Evolutionary conservation across 495 filamentous ascomycete species (phyloP).

Genomic region (Penicillium cinerascens): DNA sequence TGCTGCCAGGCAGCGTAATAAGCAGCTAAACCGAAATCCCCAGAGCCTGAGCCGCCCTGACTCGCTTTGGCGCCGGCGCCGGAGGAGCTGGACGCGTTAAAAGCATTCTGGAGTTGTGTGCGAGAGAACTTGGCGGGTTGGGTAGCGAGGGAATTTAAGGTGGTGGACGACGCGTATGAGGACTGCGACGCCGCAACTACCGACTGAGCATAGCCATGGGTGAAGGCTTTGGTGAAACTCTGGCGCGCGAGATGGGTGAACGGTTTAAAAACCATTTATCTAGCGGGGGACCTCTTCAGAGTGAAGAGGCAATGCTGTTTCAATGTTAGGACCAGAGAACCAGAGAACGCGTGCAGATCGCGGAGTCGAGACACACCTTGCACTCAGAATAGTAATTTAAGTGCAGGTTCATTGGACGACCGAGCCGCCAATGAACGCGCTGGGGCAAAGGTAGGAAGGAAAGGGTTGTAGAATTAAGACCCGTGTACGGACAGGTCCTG

Average conservation of each 20-base stretch:
- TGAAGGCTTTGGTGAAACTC: conserved; percentile 92
- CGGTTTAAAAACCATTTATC: conserved; percentile 81
- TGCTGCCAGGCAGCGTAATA: conserved; percentile 88
- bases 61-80: conserved; percentile 45
- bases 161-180: conserved; percentile 66
- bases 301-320: conserved; percentile 46
- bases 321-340: not conserved
- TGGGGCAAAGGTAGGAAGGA: conserved; percentile 8
- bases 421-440: conserved; percentile 59
- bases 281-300: conserved; percentile 50
- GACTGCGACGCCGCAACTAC: conserved; percentile 92
- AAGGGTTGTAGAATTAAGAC: not conserved
- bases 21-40: conserved; percentile 65
- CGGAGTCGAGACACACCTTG: conserved; percentile 37
- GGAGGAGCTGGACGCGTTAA: conserved; percentile 53
- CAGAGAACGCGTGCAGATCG: not conserved
- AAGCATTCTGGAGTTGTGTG: conserved; percentile 64
- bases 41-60: conserved; percentile 40
- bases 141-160: conserved; percentile 50
- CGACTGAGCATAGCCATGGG: conserved; percentile 95
- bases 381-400: conserved; percentile 41
- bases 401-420: conserved; percentile 69
- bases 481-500: conserved; percentile 2
- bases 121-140: conserved; percentile 58
- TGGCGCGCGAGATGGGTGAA: conserved; percentile 92